Evolutionary conservation across 2,329 filamentous ascomycete species (phyloP).

Genomic region (Lecanosticta acicola): DNA sequence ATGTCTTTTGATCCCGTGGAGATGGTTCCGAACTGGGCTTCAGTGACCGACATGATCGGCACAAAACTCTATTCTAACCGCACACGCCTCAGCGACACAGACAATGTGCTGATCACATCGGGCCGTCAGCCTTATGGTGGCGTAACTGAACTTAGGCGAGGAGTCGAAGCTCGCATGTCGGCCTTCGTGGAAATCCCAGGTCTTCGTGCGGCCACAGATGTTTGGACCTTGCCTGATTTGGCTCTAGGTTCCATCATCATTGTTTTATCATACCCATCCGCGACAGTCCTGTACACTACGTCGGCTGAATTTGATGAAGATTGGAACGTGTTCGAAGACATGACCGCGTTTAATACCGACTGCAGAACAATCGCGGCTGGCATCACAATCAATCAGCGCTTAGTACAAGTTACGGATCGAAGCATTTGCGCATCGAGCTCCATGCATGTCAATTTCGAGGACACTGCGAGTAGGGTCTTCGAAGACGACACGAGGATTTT

Average conservation of each 20-base stretch:
- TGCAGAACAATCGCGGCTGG: conserved; percentile 25
- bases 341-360: conserved; percentile 21
- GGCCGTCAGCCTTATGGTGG: conserved; percentile 41
- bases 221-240: conserved; percentile 36
- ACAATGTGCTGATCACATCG: conserved; percentile 36
- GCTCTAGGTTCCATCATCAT: conserved; percentile 32
- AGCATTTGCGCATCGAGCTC: conserved; percentile 20
- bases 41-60: conserved; percentile 45
- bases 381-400: conserved; percentile 13
- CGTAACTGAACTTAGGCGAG: conserved; percentile 40
- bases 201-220: conserved; percentile 26
- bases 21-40: conserved; percentile 57
- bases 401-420: conserved; percentile 29
- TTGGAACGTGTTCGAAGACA: conserved; percentile 10
- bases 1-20: conserved; percentile 46
- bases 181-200: conserved; percentile 21
- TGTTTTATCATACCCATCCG: conserved; percentile 32
- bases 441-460: conserved; percentile 26
- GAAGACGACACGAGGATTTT: conserved; percentile 15
- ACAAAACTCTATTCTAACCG: conserved; percentile 21
- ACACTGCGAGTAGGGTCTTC: conserved; percentile 14
- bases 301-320: conserved; percentile 15
- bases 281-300: conserved; percentile 21
- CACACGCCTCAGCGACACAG: conserved; percentile 14
- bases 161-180: conserved; percentile 36